Conservation (phyloP, 2,329 filamentous ascomycete genomes). For the Trichoderma gracile region DNA sequence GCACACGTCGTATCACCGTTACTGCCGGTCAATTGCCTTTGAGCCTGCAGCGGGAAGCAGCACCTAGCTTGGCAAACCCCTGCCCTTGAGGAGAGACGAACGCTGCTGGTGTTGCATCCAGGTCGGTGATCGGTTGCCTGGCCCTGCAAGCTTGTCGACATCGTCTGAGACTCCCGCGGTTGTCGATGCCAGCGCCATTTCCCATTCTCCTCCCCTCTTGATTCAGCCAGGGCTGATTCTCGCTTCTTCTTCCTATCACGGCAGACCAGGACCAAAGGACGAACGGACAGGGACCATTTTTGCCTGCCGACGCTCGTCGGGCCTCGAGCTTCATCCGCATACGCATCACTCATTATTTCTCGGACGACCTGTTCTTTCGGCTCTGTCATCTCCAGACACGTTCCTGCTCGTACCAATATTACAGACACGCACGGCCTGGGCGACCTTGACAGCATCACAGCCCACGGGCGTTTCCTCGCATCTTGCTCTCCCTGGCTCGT, state of each 20-base stretch:
- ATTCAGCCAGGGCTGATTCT: slow-evolving; percentile 20
- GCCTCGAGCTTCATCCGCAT: not conserved
- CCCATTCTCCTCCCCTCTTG: slow-evolving; percentile 19
- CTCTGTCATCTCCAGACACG: not conserved
- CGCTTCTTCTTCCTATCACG: slow-evolving; percentile 6
- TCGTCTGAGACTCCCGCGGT: slow-evolving; percentile 22
- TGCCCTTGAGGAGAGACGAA: slow-evolving; percentile 8
- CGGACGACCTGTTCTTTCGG: not conserved
- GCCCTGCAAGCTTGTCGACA: slow-evolving; percentile 23
- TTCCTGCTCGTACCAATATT: not conserved
- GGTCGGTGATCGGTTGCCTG: slow-evolving; percentile 16
- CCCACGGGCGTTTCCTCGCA: slow-evolving; percentile 14
- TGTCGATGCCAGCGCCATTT: slow-evolving; percentile 17
- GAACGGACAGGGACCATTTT: not conserved
- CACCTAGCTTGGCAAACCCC: slow-evolving; percentile 8
- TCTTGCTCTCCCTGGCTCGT: slow-evolving; percentile 25
- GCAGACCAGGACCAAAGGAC: not conserved
- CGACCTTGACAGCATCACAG: not conserved
- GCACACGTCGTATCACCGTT: not conserved
- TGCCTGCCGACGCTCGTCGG: not conserved
- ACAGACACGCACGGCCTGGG: not conserved
- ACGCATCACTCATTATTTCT: not conserved
- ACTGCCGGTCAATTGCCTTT: slow-evolving; percentile 17
- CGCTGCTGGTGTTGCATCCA: slow-evolving; percentile 18
- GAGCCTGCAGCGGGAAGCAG: slow-evolving; percentile 9